Percentiles rank a stretch among this genome's conserved stretches.
These are phyloP conservation scores for Suillus discolor DNA, from an alignment of 768 basidiomycete genomes.

Conservation along the genomic window DNA sequence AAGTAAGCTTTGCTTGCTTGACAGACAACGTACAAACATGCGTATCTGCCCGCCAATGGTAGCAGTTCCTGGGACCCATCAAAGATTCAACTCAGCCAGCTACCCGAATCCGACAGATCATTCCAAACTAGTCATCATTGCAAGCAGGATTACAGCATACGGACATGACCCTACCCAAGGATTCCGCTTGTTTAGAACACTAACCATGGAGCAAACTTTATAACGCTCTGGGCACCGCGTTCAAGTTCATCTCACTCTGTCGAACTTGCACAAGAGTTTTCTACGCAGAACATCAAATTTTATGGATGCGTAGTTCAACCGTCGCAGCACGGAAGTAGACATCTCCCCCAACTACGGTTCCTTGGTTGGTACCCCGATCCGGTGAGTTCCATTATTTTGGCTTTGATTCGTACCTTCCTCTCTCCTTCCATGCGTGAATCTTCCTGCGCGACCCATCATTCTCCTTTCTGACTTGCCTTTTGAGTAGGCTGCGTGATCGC, in stretches of 20 bases:
- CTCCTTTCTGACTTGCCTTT: conserved; percentile 6
- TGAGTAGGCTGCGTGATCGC: not conserved
- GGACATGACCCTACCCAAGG: not conserved
- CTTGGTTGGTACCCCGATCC: conserved; percentile 10
- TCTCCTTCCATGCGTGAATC: conserved; percentile 4
- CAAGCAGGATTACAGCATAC: conserved; percentile 14
- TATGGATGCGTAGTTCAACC: not conserved
- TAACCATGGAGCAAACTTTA: conserved; percentile 3
- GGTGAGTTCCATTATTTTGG: conserved; percentile 9
- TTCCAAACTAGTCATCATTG: conserved; percentile 9
- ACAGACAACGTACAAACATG: not conserved
- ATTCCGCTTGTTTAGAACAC: not conserved
- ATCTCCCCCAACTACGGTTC: conserved; percentile 9
- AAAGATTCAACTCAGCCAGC: conserved; percentile 16
- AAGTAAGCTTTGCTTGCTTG: conserved; percentile 6
- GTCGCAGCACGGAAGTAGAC: conserved; percentile 4
- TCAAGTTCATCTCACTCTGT: not conserved
- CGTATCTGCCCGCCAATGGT: conserved; percentile 5
- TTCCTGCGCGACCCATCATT: conserved; percentile 2
- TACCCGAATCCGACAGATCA: conserved; percentile 15
- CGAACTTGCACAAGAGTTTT: not conserved
- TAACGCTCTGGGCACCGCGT: not conserved
- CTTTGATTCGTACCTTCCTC: conserved; percentile 8
- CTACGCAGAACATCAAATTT: not conserved
- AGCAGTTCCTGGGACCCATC: conserved; percentile 15